Base-by-base conservation (phyloP, 345 rosid genomes). In the Eucalyptus tenuipes region DNA sequence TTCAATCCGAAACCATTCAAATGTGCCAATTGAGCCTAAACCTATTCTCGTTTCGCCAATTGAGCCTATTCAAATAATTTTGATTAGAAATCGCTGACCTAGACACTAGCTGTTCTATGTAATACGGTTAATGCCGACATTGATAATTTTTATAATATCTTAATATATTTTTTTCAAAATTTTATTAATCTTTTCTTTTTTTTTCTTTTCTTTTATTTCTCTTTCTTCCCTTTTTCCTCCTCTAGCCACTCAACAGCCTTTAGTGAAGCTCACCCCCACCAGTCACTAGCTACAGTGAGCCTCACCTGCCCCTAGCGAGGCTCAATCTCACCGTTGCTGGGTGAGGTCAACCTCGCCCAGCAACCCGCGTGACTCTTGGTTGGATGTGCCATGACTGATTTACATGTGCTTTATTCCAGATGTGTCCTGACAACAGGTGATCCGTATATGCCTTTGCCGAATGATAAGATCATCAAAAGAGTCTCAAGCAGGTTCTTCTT, bases 371-470 rank as follows among this genome's bases (percentile, higher is more conserved):
- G 57, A 0, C 10, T 61, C 49, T 47, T 85, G 55, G 31, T 71
- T 66, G 71, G 47, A 86, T 75, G 16, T 68, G 87, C 84, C 49
- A 2, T 59, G 13, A 17, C 86, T 64, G 86, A 89, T 87, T 47
- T 89, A 90, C 29, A 11, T 81, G 33, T 86, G 37, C 66, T 84
- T 87, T 53, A 82, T 92, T 89, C 86, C 95, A 97, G 99, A 89
- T 97, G 98, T 86, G 99, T 97, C 80, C 91, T 97, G 87, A 97
- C 99, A 5, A 99, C 99, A 2, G 99, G 99, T 40, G 97, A 97
- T 90, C 99, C 99, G 0, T 96, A 97, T 92, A 97, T 96, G 99
- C 95, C 98, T 64, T 92, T 96, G 91, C 48, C 93, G 29, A 97
- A 97, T 61, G 98, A 95, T 37, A 92, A 96, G 92, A 97, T 97